Evolutionary conservation across 306 rosid species (phyloP).

Genomic region (Quercus suber): DNA sequence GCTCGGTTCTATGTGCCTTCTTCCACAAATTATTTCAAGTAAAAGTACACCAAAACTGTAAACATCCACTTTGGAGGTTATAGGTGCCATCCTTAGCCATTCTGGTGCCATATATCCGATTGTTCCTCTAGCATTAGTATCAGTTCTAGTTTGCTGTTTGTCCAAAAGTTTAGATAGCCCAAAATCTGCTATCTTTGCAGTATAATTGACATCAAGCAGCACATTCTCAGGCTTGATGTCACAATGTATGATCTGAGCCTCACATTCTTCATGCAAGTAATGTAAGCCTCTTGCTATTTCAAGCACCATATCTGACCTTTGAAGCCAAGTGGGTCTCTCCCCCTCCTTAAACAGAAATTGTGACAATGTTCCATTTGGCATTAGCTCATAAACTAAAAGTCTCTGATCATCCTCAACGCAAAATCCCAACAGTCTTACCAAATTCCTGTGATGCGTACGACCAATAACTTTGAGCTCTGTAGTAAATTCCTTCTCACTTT

Average conservation of each 20-base stretch:
- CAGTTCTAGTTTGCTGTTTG: slow-evolving; percentile 34
- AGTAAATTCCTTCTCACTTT: slow-evolving; percentile 28
- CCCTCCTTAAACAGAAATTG: slow-evolving; percentile 21
- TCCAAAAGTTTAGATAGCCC: slow-evolving; percentile 35
- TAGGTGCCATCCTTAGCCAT: slow-evolving; percentile 32
- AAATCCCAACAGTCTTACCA: slow-evolving; percentile 37
- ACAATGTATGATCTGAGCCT: slow-evolving; percentile 38
- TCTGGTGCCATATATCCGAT: slow-evolving; percentile 39
- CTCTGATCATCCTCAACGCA: slow-evolving; percentile 30
- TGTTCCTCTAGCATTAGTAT: slow-evolving; percentile 32
- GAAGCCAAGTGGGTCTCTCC: slow-evolving; percentile 29
- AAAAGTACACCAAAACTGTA: slow-evolving; percentile 34
- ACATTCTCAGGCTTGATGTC: slow-evolving; percentile 42
- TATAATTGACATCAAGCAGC: slow-evolving; percentile 30
- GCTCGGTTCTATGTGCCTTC: slow-evolving; percentile 11
- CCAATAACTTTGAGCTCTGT: slow-evolving; percentile 36
- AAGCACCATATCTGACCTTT: slow-evolving; percentile 33
- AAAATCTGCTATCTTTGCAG: slow-evolving; percentile 37
- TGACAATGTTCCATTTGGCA: slow-evolving; percentile 15
- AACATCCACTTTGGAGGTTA: slow-evolving; percentile 35
- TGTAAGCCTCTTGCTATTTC: slow-evolving; percentile 31
- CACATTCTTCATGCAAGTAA: slow-evolving; percentile 36
- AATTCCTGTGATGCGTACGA: slow-evolving; percentile 37
- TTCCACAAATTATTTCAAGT: slow-evolving; percentile 32
- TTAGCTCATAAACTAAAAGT: slow-evolving; percentile 26